Evolutionary conservation across 2,329 filamentous ascomycete species (phyloP).

Genomic region (Didymosphaeria variabile): DNA sequence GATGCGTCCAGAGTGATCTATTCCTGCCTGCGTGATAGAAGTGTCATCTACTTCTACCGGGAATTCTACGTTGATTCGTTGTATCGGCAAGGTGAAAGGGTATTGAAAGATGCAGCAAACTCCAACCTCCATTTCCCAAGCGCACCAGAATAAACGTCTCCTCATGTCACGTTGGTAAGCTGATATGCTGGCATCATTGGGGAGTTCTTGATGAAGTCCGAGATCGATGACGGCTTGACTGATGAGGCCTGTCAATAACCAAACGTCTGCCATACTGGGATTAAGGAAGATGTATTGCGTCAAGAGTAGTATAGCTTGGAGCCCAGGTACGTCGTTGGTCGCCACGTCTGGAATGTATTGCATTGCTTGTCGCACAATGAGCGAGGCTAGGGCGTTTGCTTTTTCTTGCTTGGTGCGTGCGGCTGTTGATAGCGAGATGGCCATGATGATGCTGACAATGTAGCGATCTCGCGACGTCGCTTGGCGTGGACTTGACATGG

Average conservation of each 20-base stretch:
- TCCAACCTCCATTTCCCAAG: constrained; percentile 50
- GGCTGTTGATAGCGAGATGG: constrained; percentile 47
- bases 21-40: constrained; percentile 38
- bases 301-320: constrained; percentile 47
- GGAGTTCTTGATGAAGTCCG: constrained; percentile 48
- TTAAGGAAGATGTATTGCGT: constrained; percentile 50
- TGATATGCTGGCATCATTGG: constrained; percentile 36
- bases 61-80: constrained; percentile 41
- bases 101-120: constrained; percentile 46
- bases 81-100: constrained; percentile 42
- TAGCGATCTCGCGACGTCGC: constrained; percentile 43
- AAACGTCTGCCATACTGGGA: constrained; percentile 47
- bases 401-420: constrained; percentile 44
- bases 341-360: constrained; percentile 48
- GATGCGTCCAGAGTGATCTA: constrained; percentile 37
- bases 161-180: constrained; percentile 48
- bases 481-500: constrained; percentile 32
- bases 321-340: constrained; percentile 46
- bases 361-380: constrained; percentile 47
- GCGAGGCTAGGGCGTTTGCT: constrained; percentile 44
- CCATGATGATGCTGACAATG: constrained; percentile 50
- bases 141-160: constrained; percentile 49
- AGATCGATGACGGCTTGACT: constrained; percentile 49
- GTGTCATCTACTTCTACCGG: constrained; percentile 47
- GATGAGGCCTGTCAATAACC: constrained; percentile 48